Evolutionary conservation across 1,284 basidiomycete genomes (phyloP), one percentile per base, ranked within the genome.

Genomic region (Cutaneotrichosporon curvatum): DNA sequence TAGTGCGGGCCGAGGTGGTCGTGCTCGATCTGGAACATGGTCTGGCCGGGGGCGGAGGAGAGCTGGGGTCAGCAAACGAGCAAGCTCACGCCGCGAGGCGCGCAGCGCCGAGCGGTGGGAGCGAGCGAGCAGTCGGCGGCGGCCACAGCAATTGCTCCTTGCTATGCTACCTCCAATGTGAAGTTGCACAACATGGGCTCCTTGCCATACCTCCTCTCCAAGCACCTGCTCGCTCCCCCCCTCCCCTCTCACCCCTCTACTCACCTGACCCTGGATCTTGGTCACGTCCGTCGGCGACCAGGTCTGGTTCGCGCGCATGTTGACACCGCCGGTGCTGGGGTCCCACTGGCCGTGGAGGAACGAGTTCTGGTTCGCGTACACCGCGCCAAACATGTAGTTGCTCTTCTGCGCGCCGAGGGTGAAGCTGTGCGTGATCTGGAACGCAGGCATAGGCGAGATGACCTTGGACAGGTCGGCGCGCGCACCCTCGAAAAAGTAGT

Each of bases 371-470:
- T 84, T 92, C 16, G 88, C 92, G 73, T 85, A 96, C 41, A 97
- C 81, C 16, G 91, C 89, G 49, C 87, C 87, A 71, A 98, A 96
- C 72, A 89, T 92, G 75, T 99, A 99, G 36, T 84, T 84, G 21
- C 86, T 77, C 25, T 79, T 70, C 33, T 82, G 80, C 68, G 81
- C 50, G 34, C 69, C 70, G 43, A 72, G 65, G 47, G 84, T 78
- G 74, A 99, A 97, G 34, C 90, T 88, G 72, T 99, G 95, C 50
- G 91, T 92, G 64, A 97, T 86, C 77, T 97, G 92, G 81, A 98
- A 99, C 47, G 88, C 83, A 25, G 95, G 95, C 19, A 38, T 38
- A 70, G 87, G 80, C 47, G 89, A 95, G 59, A 98, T 77, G 58
- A 81, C 85, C 76, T 98, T 99, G 51, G 89, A 86, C 60, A 98